Evolutionary conservation across 176 grass and related monocot genomes (phyloP).

Genomic region (Oryza glumipatula): DNA sequence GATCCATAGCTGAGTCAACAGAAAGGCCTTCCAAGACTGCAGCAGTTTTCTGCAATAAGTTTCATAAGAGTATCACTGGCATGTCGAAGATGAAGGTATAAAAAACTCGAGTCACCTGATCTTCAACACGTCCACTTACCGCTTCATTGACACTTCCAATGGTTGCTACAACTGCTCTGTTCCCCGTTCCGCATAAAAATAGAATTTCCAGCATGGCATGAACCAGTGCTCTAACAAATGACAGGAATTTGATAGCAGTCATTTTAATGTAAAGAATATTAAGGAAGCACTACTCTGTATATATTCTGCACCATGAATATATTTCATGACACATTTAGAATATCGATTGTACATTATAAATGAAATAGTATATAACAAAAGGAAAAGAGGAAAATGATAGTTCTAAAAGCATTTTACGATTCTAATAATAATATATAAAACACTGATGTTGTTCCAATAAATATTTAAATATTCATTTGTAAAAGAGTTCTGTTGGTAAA

Average conservation of each 20-base stretch:
- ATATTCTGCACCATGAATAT: not conserved
- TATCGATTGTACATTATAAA: slow-evolving; percentile 6
- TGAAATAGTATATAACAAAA: slow-evolving; percentile 21
- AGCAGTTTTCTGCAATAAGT: slow-evolving; percentile 51
- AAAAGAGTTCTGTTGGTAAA: not conserved
- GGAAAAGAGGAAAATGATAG: slow-evolving; percentile 14
- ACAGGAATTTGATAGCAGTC: not conserved
- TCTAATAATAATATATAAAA: slow-evolving; percentile 6
- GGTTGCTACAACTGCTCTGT: slow-evolving; percentile 65
- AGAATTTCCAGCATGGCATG: slow-evolving; percentile 97
- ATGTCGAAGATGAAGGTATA: slow-evolving; percentile 22
- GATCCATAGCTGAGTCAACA: slow-evolving; percentile 87
- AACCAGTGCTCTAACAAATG: slow-evolving; percentile 85
- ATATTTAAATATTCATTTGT: not conserved
- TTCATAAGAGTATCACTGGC: slow-evolving; percentile 36
- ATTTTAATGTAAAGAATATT: slow-evolving; percentile 40
- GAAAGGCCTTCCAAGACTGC: slow-evolving; percentile 79
- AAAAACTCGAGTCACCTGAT: slow-evolving; percentile 48
- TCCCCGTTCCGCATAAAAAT: slow-evolving; percentile 84
- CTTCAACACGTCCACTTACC: slow-evolving; percentile 54
- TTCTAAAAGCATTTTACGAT: slow-evolving; percentile 3
- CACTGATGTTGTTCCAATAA: not conserved
- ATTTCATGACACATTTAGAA: slow-evolving; percentile 1
- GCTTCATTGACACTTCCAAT: slow-evolving; percentile 53
- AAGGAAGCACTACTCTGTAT: slow-evolving; percentile 22